A percentile compares a stretch with the other conserved stretches of the same genome.
Conservation (phyloP, 139 green algal genomes). For the Coccomyxa sp. region DNA sequence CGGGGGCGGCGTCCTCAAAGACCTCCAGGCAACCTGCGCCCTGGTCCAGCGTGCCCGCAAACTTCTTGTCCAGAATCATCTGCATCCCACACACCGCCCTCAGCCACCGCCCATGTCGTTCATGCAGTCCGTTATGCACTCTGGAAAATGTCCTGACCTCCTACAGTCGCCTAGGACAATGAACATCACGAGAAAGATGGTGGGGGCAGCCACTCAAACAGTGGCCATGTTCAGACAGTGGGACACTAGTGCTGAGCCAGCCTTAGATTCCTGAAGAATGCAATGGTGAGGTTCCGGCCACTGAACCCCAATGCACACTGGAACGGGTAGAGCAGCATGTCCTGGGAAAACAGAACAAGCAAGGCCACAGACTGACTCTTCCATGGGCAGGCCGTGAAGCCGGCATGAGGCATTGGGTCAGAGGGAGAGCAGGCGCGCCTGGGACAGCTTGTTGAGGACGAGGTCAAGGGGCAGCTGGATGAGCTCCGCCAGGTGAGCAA, state of each 20-base stretch:
- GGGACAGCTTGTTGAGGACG: constrained; percentile 90
- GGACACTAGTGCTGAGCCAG: neutral
- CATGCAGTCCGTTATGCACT: neutral
- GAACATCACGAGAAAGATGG: neutral
- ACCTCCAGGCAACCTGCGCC: constrained; percentile 88
- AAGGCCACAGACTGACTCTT: too few relatives aligned
- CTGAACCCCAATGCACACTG: too few relatives aligned
- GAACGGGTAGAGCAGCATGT: too few relatives aligned
- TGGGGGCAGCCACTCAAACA: too few relatives aligned
- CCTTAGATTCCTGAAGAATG: neutral
- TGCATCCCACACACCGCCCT: constrained; percentile 27
- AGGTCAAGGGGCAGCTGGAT: constrained; percentile 76
- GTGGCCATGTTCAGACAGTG: too few relatives aligned
- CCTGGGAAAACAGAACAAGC: too few relatives aligned
- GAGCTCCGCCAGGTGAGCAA: constrained; percentile 83
- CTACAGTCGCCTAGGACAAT: neutral
- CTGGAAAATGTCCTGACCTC: neutral
- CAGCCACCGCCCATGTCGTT: neutral
- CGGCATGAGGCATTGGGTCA: neutral
- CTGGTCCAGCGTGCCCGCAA: constrained; percentile 89
- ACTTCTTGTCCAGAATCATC: constrained; percentile 99
- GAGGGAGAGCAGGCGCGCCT: constrained; percentile 32
- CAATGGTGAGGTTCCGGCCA: neutral
- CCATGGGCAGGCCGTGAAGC: too few relatives aligned
- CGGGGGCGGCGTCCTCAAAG: constrained; percentile 60